phyloP scores from a whole-genome alignment of 768 basidiomycete genomes.

The Lactarius akahatsu region DNA sequence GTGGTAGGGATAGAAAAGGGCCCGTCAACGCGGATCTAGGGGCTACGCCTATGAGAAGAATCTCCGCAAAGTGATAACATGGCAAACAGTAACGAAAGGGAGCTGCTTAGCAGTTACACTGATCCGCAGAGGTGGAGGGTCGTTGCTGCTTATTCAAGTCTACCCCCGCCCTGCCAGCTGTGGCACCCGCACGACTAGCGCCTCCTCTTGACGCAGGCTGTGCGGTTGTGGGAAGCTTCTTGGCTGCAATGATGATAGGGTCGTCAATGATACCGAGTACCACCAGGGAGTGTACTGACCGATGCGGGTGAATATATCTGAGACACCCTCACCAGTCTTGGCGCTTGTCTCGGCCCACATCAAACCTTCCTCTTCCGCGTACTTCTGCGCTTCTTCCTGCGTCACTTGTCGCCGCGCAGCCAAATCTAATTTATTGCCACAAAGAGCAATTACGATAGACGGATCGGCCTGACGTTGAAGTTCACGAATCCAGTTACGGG shows the following conservation, averaged over 20 bases:
- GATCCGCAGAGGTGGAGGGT: conserved; percentile 55
- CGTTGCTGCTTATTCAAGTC: conserved; percentile 71
- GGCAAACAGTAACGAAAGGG: conserved; percentile 12
- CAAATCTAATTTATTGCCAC: conserved; percentile 94
- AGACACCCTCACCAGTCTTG: conserved; percentile 83
- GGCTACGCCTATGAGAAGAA: conserved; percentile 14
- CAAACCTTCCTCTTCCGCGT: conserved; percentile 87
- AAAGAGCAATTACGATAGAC: conserved; percentile 92
- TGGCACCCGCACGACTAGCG: conserved; percentile 49
- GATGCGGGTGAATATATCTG: conserved; percentile 83
- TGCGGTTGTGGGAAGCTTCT: conserved; percentile 84
- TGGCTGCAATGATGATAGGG: conserved; percentile 48
- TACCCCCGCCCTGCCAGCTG: conserved; percentile 60
- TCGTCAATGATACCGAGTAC: not conserved
- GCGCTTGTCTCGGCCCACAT: conserved; percentile 94
- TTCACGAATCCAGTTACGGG: conserved; percentile 93
- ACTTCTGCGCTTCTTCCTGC: conserved; percentile 88
- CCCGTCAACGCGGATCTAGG: conserved; percentile 18
- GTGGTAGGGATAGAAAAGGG: conserved; percentile 12
- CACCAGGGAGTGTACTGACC: conserved; percentile 47
- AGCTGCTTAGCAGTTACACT: conserved; percentile 68
- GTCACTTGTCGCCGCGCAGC: conserved; percentile 80
- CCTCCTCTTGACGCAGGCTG: conserved; percentile 62
- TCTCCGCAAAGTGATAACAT: conserved; percentile 14
- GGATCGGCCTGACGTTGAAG: conserved; percentile 98